Conservation (phyloP, 495 filamentous ascomycete genomes). For the Apiosordaria backusii region DNA sequence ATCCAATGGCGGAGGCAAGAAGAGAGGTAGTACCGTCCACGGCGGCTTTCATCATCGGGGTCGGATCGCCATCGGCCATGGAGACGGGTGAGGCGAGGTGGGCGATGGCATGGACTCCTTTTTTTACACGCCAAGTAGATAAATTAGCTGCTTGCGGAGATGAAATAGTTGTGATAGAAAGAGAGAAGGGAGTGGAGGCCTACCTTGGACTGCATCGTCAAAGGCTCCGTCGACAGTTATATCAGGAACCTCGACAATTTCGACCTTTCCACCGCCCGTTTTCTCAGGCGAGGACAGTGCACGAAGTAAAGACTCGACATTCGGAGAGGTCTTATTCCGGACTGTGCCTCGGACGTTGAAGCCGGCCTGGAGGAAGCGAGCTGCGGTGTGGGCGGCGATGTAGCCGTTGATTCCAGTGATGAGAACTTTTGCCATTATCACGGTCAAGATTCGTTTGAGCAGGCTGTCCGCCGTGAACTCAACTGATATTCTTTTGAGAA, state of each 20-base stretch:
- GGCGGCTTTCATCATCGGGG: slow-evolving; percentile 65
- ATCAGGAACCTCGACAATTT: slow-evolving; percentile 38
- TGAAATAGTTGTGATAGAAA: too few relatives aligned
- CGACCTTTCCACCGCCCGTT: slow-evolving; percentile 32
- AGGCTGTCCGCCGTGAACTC: neutral
- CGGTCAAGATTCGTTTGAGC: neutral
- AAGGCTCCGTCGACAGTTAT: slow-evolving; percentile 41
- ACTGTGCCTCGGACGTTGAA: slow-evolving; percentile 51
- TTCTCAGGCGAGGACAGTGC: slow-evolving; percentile 44
- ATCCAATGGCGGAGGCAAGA: slow-evolving; percentile 58
- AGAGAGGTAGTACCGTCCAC: slow-evolving; percentile 71
- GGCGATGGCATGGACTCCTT: slow-evolving; percentile 27
- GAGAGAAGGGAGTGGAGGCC: neutral
- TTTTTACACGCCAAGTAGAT: neutral
- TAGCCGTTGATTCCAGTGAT: slow-evolving; percentile 57
- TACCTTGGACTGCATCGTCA: slow-evolving; percentile 40
- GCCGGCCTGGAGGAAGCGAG: slow-evolving; percentile 45
- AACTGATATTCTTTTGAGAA: neutral
- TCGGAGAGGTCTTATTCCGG: slow-evolving; percentile 23
- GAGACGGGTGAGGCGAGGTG: slow-evolving; percentile 64
- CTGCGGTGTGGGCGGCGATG: slow-evolving; percentile 51
- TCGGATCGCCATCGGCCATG: slow-evolving; percentile 53
- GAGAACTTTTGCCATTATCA: slow-evolving; percentile 26
- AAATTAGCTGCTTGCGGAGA: neutral
- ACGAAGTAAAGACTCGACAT: slow-evolving; percentile 51